Base-by-base conservation (phyloP, 2,329 filamentous ascomycete species). In the Ophioceras dolichostomum region DNA sequence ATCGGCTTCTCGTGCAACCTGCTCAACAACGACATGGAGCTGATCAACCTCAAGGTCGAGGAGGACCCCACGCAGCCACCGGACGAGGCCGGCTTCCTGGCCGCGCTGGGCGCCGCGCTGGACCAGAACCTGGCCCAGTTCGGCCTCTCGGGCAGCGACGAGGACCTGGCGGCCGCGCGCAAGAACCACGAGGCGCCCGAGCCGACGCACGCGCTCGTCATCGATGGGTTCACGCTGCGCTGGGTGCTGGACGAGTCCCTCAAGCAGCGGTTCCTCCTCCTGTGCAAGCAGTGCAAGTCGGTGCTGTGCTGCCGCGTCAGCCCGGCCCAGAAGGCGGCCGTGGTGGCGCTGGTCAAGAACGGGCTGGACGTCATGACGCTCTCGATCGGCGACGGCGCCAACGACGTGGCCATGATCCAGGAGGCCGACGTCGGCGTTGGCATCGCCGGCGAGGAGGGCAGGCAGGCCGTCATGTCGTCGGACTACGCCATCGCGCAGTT, bases 1-100 rank as follows among this genome's bases (percentile, higher is more conserved):
- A 98, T 98, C 54, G 91, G 91, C 3, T 98, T 96, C 61, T 98
- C 93, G 10, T 98, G 93, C 66, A 98, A 98, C 49, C 70, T 98
- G 22, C 73, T 98, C 39, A 87, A 89, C 60, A 98, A 95, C 58
- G 85, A 94, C 47, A 95, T 98, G 91, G 91, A 98, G 48, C 66
- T 98, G 43, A 83, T 98, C 45, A 76, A 94, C 34, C 70, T 98
- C 48, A 93, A 93, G 54, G 71, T 91, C 21, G 74, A 83, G 1
- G 85, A 94, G 45, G 80, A 87, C 39, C 72, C 79, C 42, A 53
- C 62, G 9, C 61, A 71, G 13, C 50, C 63, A 17, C 61, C 61
- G 0, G 43, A 56, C 1, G 64, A 72, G 19, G 67, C 71, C 0
- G 52, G 56, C 10, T 69, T 70, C 40, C 48, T 81, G 9, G 64